Evolutionary conservation across 2,329 filamentous ascomycete species (phyloP), one percentile per base, ranked within the genome.

Genomic region (Phaeosphaeriaceae sp.): DNA sequence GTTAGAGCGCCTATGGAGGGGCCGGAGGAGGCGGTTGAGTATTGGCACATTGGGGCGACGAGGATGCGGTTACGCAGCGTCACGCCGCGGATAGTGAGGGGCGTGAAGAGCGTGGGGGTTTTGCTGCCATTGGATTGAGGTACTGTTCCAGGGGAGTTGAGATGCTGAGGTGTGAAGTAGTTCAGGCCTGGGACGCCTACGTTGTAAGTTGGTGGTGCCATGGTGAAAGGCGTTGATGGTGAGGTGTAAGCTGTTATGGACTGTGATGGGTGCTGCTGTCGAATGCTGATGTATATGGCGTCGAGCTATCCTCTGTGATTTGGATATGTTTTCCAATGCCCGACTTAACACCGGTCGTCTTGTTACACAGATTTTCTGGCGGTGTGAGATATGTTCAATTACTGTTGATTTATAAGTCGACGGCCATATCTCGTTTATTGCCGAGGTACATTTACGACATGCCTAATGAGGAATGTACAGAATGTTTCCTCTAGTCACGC

Each of bases 131-230:
- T 59, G 22, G 48, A 47, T n/a, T 59, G 50, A 11, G 53, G 33
- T 4, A 68, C 67, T 1, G 68, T 79, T 17, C 81, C 81, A 5
- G 81, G 80, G 3, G 75, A 76, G 15, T 70, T 72, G 44, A 73
- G 53, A 62, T 83, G 81, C 11, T 75, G 65, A 10, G 81, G 81
- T 1, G 80, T 83, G 69, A 81, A 83, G 73, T 81, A 83, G 11
- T 80, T 69, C 41, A 77, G 55, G 50, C 61, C 63, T 17, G 65
- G 57, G 24, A 69, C 69, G 19, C 70, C 69, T 10, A 51, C 45
- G 53, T 75, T 75, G 50, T 73, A 62, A 24, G 72, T 68, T 57
- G 62, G 53, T 7, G 68, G 66, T 20, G 72, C 61, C 72, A 75
- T 74, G 24, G 42, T 11, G 21, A 15, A 13, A 25, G 10, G 25